Percentiles rank a stretch among this genome's conserved stretches.
Conservation (phyloP, 2,329 filamentous ascomycete genomes). For the Fusarium scirpi region DNA sequence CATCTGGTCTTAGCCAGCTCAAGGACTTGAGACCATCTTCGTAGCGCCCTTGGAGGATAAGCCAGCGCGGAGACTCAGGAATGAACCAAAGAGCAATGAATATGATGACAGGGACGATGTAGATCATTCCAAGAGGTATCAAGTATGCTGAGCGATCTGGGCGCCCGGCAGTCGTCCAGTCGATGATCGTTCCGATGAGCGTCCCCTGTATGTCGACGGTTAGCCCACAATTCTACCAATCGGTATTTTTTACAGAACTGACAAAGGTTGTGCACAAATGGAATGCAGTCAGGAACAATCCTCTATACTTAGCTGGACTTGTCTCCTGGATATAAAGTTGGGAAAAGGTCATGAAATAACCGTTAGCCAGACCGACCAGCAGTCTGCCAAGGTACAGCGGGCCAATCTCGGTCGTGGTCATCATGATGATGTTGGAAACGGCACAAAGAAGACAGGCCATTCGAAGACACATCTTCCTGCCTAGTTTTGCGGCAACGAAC, state of each 20-base stretch:
- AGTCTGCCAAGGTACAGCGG: constrained; percentile 34
- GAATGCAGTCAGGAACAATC: constrained; percentile 38
- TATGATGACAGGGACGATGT: constrained; percentile 29
- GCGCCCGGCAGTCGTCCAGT: constrained; percentile 39
- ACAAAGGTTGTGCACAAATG: constrained; percentile 42
- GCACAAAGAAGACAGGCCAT: constrained; percentile 40
- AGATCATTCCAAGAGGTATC: constrained; percentile 40
- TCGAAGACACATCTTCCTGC: constrained; percentile 34
- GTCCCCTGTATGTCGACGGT: constrained; percentile 19
- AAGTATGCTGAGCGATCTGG: constrained; percentile 40
- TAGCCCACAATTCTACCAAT: rapidly evolving
- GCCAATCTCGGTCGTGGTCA: constrained; percentile 37
- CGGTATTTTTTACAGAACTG: neutral
- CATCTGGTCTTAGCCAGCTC: constrained; percentile 27
- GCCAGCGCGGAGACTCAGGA: constrained; percentile 41
- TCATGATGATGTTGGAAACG: constrained; percentile 42
- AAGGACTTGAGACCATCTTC: constrained; percentile 36
- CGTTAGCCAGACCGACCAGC: constrained; percentile 40
- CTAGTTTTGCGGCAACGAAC: constrained; percentile 29
- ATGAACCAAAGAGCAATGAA: constrained; percentile 32
- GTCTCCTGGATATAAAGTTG: constrained; percentile 42
- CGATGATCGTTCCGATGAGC: constrained; percentile 39
- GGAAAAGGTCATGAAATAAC: constrained; percentile 44
- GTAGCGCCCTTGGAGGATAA: constrained; percentile 37
- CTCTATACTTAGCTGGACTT: constrained; percentile 41